Percentiles rank a stretch among this genome's conserved stretches.
phyloP scores from a whole-genome alignment of 768 basidiomycete species.

The Hemileccinum impolitum region DNA sequence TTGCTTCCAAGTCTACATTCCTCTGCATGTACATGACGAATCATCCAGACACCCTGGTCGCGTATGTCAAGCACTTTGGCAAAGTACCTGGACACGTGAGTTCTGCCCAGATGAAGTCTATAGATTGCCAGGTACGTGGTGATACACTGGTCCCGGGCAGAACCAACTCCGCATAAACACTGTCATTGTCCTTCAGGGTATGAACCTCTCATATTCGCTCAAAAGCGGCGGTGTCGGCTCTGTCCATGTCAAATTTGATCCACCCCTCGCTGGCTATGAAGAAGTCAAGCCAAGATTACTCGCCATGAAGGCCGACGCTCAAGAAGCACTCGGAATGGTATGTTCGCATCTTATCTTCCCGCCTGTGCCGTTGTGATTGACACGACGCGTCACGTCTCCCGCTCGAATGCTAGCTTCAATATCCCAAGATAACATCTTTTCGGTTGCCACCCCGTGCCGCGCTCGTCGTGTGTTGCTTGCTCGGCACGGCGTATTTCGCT shows the following conservation, averaged over 20 bases:
- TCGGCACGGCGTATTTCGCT: constrained; percentile 17
- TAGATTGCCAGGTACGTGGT: constrained; percentile 56
- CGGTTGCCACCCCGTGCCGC: constrained; percentile 39
- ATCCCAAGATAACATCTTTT: constrained; percentile 61
- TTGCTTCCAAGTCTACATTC: constrained; percentile 72
- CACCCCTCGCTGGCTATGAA: constrained; percentile 70
- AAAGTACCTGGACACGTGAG: constrained; percentile 52
- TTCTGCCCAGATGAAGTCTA: constrained; percentile 68
- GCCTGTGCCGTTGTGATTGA: neutral
- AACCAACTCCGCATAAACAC: neutral
- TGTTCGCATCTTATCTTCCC: constrained; percentile 17
- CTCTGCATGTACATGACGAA: constrained; percentile 82
- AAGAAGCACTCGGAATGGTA: constrained; percentile 80
- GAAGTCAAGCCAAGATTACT: constrained; percentile 80
- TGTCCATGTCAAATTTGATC: constrained; percentile 60
- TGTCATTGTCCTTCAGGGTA: constrained; percentile 42
- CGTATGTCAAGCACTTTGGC: constrained; percentile 76
- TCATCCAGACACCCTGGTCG: constrained; percentile 81
- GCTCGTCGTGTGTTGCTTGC: constrained; percentile 9
- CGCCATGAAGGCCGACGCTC: constrained; percentile 77
- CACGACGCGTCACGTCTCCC: neutral
- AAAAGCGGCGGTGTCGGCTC: constrained; percentile 44
- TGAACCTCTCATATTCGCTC: constrained; percentile 63
- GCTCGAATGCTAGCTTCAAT: constrained; percentile 45
- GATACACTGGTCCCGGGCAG: neutral